A percentile compares a stretch with the other conserved stretches of the same genome.
These are phyloP conservation scores for Thalassiosira sp. DNA, from an alignment of 352 stramenopile species.

Conservation along the genomic window DNA sequence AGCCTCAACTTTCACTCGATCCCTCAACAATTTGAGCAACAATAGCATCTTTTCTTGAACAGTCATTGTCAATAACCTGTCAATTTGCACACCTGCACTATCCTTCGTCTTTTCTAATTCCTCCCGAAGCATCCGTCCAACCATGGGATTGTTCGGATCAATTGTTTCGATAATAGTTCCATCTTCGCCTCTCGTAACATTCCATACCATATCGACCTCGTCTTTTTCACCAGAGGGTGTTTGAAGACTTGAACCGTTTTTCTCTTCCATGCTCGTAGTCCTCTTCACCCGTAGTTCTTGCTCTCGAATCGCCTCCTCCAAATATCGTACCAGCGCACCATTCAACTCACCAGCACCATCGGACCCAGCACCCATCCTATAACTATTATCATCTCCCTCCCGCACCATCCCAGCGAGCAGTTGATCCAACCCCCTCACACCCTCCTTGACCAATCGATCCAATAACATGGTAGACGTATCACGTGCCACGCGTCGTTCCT, in stretches of 20 bases:
- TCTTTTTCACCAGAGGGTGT: constrained; percentile 41
- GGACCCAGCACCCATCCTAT: constrained; percentile 69
- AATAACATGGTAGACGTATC: constrained; percentile 80
- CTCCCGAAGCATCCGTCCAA: constrained; percentile 58
- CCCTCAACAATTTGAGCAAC: constrained; percentile 71
- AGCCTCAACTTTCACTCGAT: constrained; percentile 79
- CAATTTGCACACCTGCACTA: no score
- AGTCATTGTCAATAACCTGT: constrained; percentile 34
- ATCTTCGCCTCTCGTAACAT: constrained; percentile 67
- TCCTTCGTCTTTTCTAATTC: constrained; percentile 68
- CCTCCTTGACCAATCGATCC: constrained; percentile 69
- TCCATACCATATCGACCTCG: constrained; percentile 61
- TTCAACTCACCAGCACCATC: no score
- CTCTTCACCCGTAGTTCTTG: constrained; percentile 76
- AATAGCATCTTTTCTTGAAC: constrained; percentile 76
- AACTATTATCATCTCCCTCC: constrained; percentile 76
- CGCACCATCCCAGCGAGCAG: no score
- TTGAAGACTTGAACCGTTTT: no score
- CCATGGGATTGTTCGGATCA: constrained; percentile 69
- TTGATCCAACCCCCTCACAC: constrained; percentile 74
- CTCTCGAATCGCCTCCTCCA: constrained; percentile 77
- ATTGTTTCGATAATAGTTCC: constrained; percentile 76
- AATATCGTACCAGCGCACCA: no score
- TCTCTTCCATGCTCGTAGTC: no score
- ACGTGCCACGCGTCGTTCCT: no score